Base-by-base conservation (phyloP, 73 alveolate genomes). In the Paramecium octaurelia region DNA sequence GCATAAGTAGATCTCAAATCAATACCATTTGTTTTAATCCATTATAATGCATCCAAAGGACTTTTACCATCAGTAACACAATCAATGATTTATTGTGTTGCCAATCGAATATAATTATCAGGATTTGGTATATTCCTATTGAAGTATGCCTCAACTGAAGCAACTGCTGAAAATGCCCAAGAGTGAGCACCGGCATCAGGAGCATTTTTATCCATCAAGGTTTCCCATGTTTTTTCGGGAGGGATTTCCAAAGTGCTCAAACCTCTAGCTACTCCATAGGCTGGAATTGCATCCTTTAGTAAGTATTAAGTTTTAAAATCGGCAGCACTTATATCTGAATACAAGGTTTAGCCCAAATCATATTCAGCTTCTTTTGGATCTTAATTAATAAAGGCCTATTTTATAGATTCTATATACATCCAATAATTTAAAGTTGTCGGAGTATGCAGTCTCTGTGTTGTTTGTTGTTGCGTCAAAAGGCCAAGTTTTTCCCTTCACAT, bases 101-200 rank as follows among this genome's bases (percentile, higher is more conserved):
- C 48, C 21, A 80, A 35, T 31, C 57, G 14, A 44, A 42, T 10
- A 44, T 18, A 10, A 6, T 80, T 4, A 4, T 38, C 29, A 2
- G 60, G 24, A 23, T 11, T 10, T 8, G 34, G 6, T 10, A 21
- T 48, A 14, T n/a, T 10, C 21, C 46, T 38, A 18, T 42, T 75
- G 36, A 80, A 27, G 16, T 21, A 89, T 7, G 94, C 71, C 38
- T 89, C 94, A 46, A 89, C 75, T 43, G 68, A 88, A 27, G 92
- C 94, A 24, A 85, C 75, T 20, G 92, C 58, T 70, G 94, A 57
- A 68, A 71, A 89, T 58, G 94, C 94, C 94, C 94, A 89, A 34
- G 92, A 70, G 21, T 64, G 27, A 35, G 80, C 69, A 12, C 88
- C 69, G 40, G 60, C 57, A 40, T 60, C 93, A 68, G 64, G 36